A percentile compares a stretch with the other conserved stretches of the same genome.
These are phyloP conservation scores for Pseudogymnoascus pannorum DNA, from an alignment of 2,329 filamentous ascomycete genomes.

Conservation along the genomic window DNA sequence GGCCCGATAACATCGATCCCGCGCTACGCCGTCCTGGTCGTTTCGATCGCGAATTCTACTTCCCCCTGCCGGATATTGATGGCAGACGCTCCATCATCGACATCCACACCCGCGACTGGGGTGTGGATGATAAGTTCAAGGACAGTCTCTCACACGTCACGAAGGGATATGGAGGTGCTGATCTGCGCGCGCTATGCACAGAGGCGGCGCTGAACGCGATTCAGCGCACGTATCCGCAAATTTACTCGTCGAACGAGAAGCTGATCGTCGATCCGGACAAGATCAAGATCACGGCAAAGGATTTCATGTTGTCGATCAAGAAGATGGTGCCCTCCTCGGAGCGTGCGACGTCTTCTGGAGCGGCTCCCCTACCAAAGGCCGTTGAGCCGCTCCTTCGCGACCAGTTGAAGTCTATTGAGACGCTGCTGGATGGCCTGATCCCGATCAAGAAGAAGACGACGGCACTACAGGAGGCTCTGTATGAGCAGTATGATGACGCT, in stretches of 20 bases:
- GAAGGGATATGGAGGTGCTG: slow-evolving; percentile 94
- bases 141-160: slow-evolving; percentile 76
- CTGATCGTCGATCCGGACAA: slow-evolving; percentile 77
- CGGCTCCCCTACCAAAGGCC: slow-evolving; percentile 68
- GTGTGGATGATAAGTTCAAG: slow-evolving; percentile 73
- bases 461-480: slow-evolving; percentile 90
- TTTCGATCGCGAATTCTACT: slow-evolving; percentile 97
- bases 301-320: slow-evolving; percentile 96
- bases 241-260: slow-evolving; percentile 86
- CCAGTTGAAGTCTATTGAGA: slow-evolving; percentile 63
- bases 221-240: slow-evolving; percentile 91
- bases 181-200: slow-evolving; percentile 87
- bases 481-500: slow-evolving; percentile 72
- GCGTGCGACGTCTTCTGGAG: slow-evolving; percentile 76
- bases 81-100: slow-evolving; percentile 81
- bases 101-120: slow-evolving; percentile 94
- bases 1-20: slow-evolving; percentile 92
- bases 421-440: slow-evolving; percentile 65
- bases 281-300: slow-evolving; percentile 82
- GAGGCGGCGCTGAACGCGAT: slow-evolving; percentile 95
- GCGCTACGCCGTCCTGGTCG: slow-evolving; percentile 88
- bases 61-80: slow-evolving; percentile 77
- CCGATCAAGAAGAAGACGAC: slow-evolving; percentile 82
- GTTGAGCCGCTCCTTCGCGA: slow-evolving; percentile 74
- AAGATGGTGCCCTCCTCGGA: slow-evolving; percentile 95